Percentiles rank a stretch among this genome's conserved stretches.
These are phyloP conservation scores for Myriosclerotinia duriaeana DNA, from an alignment of 2,329 filamentous ascomycete genomes.

Conservation along the genomic window DNA sequence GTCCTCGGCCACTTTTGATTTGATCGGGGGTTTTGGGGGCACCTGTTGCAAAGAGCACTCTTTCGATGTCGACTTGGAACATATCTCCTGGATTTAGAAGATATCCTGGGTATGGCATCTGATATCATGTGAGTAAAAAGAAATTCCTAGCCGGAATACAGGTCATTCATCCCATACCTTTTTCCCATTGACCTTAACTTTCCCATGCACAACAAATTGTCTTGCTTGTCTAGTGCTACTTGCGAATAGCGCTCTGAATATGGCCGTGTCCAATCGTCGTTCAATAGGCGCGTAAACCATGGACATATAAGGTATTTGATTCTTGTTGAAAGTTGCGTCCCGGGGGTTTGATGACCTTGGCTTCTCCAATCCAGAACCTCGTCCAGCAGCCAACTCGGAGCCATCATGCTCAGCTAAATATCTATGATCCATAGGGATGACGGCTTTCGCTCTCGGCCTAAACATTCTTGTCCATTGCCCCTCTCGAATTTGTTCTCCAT, in stretches of 20 bases:
- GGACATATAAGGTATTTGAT: conserved; percentile 82
- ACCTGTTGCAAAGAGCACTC: conserved; percentile 86
- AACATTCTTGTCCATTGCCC: conserved; percentile 95
- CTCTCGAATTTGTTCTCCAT: conserved; percentile 92
- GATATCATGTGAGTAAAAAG: conserved; percentile 13
- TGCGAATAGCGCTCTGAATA: conserved; percentile 91
- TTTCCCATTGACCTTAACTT: conserved; percentile 94
- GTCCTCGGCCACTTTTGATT: conserved; percentile 30
- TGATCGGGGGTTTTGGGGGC: conserved; percentile 56
- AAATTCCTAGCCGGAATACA: neutral
- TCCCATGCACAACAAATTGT: conserved; percentile 90
- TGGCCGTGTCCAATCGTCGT: conserved; percentile 86
- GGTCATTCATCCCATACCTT: conserved; percentile 57
- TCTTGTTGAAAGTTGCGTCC: conserved; percentile 50
- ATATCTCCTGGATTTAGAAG: conserved; percentile 95
- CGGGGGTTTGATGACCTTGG: conserved; percentile 29
- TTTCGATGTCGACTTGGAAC: conserved; percentile 91
- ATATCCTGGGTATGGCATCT: conserved; percentile 94
- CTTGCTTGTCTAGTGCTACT: conserved; percentile 90
- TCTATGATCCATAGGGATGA: conserved; percentile 78
- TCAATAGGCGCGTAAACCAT: conserved; percentile 95
- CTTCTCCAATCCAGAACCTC: conserved; percentile 65
- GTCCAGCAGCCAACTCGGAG: conserved; percentile 75
- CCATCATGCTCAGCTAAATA: conserved; percentile 83
- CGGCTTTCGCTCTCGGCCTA: conserved; percentile 73